Conservation (phyloP, 139 green algal species). For the Chlorokybus atmophyticus region DNA sequence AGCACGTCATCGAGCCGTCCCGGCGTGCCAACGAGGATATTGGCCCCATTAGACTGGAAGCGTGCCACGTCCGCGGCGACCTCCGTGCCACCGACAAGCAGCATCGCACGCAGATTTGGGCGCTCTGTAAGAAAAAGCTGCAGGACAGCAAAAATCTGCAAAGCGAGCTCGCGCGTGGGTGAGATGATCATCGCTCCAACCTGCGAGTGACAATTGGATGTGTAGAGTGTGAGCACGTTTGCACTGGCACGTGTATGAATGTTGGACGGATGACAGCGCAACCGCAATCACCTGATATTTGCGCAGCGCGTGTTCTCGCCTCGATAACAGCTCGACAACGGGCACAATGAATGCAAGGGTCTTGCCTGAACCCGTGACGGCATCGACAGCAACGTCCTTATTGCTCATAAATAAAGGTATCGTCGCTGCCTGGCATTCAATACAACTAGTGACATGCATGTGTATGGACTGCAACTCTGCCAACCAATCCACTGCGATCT, state of each 20-base stretch:
- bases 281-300: too few relatives aligned
- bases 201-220: constrained; percentile 28
- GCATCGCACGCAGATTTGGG: not conserved
- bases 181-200: constrained; percentile 80
- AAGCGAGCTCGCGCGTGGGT: constrained; percentile 83
- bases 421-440: constrained; percentile 76
- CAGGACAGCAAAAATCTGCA: constrained; percentile 73
- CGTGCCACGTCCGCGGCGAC: constrained; percentile 29
- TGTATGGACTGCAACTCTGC: too few relatives aligned
- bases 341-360: constrained; percentile 93
- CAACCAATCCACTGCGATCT: too few relatives aligned
- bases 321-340: constrained; percentile 68
- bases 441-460: too few relatives aligned
- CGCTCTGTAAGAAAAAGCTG: constrained; percentile 51
- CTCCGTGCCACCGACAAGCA: constrained; percentile 28
- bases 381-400: constrained; percentile 94
- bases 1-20: constrained; percentile 81
- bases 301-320: not conserved
- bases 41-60: constrained; percentile 35
- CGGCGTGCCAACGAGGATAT: constrained; percentile 85
- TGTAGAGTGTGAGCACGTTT: not conserved
- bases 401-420: constrained; percentile 82
- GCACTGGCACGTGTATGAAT: too few relatives aligned
- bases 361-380: constrained; percentile 90
- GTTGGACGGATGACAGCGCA: too few relatives aligned